Percentiles rank a stretch among this genome's conserved stretches.
Conservation (phyloP, 495 filamentous ascomycete genomes). For the Penicillium coprophilum region DNA sequence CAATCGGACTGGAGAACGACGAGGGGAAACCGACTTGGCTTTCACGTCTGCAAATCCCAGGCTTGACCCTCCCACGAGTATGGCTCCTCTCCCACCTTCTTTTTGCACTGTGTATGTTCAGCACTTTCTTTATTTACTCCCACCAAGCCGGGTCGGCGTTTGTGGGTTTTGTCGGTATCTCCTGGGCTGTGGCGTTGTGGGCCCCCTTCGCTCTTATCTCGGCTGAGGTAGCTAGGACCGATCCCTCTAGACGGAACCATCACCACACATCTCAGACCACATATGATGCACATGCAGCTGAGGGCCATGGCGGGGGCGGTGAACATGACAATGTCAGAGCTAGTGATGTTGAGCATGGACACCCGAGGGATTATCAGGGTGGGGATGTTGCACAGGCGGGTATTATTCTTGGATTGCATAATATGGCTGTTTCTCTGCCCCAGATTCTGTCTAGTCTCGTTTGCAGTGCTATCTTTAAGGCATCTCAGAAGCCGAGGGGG, state of each 20-base stretch:
- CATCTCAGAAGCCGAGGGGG: constrained; percentile 79
- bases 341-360: constrained; percentile 33
- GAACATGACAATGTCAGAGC: not conserved
- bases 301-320: constrained; percentile 6
- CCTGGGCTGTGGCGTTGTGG: constrained; percentile 88
- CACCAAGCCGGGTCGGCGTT: constrained; percentile 67
- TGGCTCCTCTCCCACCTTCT: constrained; percentile 82
- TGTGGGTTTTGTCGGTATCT: constrained; percentile 76
- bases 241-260: constrained; percentile 62
- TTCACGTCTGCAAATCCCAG: constrained; percentile 64
- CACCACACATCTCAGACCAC: constrained; percentile 30
- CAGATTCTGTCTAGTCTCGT: constrained; percentile 84
- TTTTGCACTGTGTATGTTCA: constrained; percentile 75
- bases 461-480: constrained; percentile 75
- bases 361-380: constrained; percentile 16
- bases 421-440: constrained; percentile 83
- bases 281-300: constrained; percentile 10
- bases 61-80: constrained; percentile 79
- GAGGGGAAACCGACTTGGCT: constrained; percentile 38
- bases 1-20: constrained; percentile 4
- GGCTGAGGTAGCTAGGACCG: constrained; percentile 77
- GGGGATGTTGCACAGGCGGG: constrained; percentile 65
- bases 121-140: constrained; percentile 71
- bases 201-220: constrained; percentile 90
- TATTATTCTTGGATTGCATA: constrained; percentile 86